Conservation (phyloP, 192 early-diverging fungal species). For the Backusella luteola region DNA sequence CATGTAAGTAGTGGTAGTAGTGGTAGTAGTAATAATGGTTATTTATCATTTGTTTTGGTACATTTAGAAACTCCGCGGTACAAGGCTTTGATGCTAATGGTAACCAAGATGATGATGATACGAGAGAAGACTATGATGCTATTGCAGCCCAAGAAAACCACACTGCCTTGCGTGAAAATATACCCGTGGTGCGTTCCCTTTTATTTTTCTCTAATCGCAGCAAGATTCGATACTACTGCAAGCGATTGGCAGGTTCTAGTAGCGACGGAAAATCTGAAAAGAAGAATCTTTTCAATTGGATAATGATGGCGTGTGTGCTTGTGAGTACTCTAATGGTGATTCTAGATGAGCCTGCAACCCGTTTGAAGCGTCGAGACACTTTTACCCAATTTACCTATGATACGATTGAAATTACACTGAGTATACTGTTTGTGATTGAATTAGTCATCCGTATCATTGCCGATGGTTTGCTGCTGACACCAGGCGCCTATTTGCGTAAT, state of each 20-base stretch:
- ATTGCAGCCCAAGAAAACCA: slow-evolving; percentile 33
- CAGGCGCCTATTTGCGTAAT: slow-evolving; percentile 46
- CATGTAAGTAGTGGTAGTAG: not conserved
- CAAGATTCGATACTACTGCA: slow-evolving; percentile 40
- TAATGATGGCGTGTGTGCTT: slow-evolving; percentile 49
- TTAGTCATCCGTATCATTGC: slow-evolving; percentile 53
- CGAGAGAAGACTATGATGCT: slow-evolving; percentile 25
- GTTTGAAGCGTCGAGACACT: slow-evolving; percentile 10
- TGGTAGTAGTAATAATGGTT: not conserved
- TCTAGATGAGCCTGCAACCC: slow-evolving; percentile 29
- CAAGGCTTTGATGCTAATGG: not conserved
- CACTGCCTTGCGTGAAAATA: slow-evolving; percentile 7
- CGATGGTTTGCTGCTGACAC: slow-evolving; percentile 52
- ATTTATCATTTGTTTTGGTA: not conserved
- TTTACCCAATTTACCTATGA: slow-evolving; percentile 14
- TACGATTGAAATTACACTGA: slow-evolving; percentile 40
- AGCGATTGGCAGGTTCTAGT: slow-evolving; percentile 40
- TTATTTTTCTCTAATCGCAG: slow-evolving; percentile 49
- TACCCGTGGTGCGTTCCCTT: slow-evolving; percentile 26
- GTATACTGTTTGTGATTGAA: slow-evolving; percentile 45
- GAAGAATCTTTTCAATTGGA: slow-evolving; percentile 43
- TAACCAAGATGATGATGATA: not conserved
- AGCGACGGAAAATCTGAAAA: slow-evolving; percentile 28
- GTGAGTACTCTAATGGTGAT: slow-evolving; percentile 35
- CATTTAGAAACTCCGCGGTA: not conserved